phyloP scores from a whole-genome alignment of 495 filamentous ascomycete species.

The Cercophora newfieldiana region DNA sequence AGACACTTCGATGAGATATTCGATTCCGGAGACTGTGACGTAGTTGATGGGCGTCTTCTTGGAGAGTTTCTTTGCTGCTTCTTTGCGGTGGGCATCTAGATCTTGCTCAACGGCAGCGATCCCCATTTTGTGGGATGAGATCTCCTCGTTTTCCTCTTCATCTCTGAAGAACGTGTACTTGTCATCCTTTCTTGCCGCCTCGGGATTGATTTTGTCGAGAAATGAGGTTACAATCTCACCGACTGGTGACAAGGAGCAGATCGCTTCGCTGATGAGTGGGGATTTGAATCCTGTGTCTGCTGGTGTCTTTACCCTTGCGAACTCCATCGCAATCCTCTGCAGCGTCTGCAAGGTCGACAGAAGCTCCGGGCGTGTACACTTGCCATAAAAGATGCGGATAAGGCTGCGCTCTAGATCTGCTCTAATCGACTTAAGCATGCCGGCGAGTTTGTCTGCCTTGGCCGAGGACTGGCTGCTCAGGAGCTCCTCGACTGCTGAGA shows the following conservation, averaged over 20 bases:
- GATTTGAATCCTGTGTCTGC: conserved; percentile 75
- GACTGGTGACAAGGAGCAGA: conserved; percentile 77
- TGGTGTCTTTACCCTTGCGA: conserved; percentile 61
- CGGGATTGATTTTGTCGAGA: conserved; percentile 80
- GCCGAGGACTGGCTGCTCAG: conserved; percentile 62
- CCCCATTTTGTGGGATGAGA: conserved; percentile 83
- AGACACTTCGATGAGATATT: conserved; percentile 89
- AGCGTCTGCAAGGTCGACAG: conserved; percentile 81
- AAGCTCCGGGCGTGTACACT: conserved; percentile 89
- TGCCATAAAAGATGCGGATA: conserved; percentile 95
- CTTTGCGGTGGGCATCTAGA: conserved; percentile 70
- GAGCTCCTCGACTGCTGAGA: conserved; percentile 86
- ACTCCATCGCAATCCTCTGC: conserved; percentile 76
- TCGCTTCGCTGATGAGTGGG: conserved; percentile 65
- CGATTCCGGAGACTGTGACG: conserved; percentile 80
- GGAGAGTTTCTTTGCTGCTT: conserved; percentile 66
- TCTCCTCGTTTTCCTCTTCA: conserved; percentile 79
- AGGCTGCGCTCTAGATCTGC: conserved; percentile 88
- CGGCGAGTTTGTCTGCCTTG: conserved; percentile 70
- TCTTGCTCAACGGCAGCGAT: conserved; percentile 90
- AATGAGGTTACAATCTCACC: conserved; percentile 65
- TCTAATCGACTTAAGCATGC: conserved; percentile 67
- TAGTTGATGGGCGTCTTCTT: conserved; percentile 72
- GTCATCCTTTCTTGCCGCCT: conserved; percentile 83
- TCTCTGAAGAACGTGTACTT: conserved; percentile 94